These are phyloP conservation scores for Cephaloascus albidus DNA, from an alignment of 805 yeast species.

Conservation along the genomic window DNA sequence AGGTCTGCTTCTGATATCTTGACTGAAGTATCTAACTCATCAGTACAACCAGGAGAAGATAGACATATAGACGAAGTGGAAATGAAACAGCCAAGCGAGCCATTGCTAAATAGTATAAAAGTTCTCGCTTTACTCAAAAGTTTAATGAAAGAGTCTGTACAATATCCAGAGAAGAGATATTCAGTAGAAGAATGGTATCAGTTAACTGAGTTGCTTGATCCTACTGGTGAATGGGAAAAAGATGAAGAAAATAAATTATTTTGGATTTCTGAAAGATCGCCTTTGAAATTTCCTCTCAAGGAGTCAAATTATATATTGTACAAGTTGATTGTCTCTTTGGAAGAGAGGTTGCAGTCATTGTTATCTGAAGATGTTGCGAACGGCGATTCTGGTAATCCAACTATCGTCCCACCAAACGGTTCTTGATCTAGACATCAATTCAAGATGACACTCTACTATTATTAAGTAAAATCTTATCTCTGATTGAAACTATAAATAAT, in stretches of 20 bases:
- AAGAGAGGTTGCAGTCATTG: too few relatives aligned
- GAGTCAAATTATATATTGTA: constrained; percentile 56
- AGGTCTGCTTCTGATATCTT: not conserved
- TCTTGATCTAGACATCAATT: too few relatives aligned
- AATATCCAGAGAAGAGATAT: constrained; percentile 32
- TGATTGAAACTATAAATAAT: too few relatives aligned
- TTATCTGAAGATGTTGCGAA: too few relatives aligned
- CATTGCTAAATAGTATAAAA: too few relatives aligned
- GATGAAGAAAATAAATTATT: constrained; percentile 21
- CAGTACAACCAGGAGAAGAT: too few relatives aligned
- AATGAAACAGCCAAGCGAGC: not conserved
- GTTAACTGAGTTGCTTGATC: constrained; percentile 20
- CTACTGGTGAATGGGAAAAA: constrained; percentile 8
- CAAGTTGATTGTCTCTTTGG: too few relatives aligned
- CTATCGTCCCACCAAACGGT: too few relatives aligned
- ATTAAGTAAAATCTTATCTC: too few relatives aligned
- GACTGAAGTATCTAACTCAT: not conserved
- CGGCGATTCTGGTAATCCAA: too few relatives aligned
- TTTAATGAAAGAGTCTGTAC: constrained; percentile 20
- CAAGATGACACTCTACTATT: too few relatives aligned
- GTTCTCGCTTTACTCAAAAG: constrained; percentile 19
- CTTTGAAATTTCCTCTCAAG: constrained; percentile 58
- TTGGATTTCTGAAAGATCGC: constrained; percentile 64
- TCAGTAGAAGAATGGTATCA: constrained; percentile 43
- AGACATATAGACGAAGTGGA: too few relatives aligned